Percentiles rank a stretch among this genome's conserved stretches.
Evolutionary conservation across 495 filamentous ascomycete genomes (phyloP).

Genomic region (Aspergillus bertholletiae): DNA sequence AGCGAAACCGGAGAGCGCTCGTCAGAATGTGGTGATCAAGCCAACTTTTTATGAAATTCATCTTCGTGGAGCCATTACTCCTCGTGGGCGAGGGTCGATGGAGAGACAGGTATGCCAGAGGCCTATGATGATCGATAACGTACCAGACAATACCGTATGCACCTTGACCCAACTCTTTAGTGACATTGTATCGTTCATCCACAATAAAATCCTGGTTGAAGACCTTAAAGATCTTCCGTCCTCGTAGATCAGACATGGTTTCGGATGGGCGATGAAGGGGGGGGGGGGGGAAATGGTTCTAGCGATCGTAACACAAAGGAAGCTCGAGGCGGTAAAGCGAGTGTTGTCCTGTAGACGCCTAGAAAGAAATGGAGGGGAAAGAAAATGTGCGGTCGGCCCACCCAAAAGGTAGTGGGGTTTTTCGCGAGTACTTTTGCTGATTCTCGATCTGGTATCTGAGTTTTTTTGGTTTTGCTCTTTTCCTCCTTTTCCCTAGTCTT

Average conservation of each 20-base stretch:
- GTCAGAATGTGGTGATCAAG: neutral
- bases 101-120: neutral
- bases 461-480: neutral
- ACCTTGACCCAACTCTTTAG: slow-evolving; percentile 96
- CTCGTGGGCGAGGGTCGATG: neutral
- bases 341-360: neutral
- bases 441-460: neutral
- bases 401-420: neutral
- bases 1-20: neutral
- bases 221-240: slow-evolving; percentile 97
- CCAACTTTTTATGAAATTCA: neutral
- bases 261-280: slow-evolving; percentile 2
- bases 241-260: slow-evolving; percentile 72
- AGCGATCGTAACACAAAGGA: slow-evolving; percentile 9
- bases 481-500: neutral
- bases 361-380: neutral
- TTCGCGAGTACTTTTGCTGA: neutral
- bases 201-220: slow-evolving; percentile 99
- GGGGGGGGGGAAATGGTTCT: too few species aligned
- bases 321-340: slow-evolving; percentile 6
- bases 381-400: slow-evolving; percentile 1
- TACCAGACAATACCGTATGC: slow-evolving; percentile 99
- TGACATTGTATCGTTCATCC: slow-evolving; percentile 96
- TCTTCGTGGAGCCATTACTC: neutral
- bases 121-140: slow-evolving; percentile 17